Base-by-base conservation (phyloP, 495 filamentous ascomycete genomes). In the Xylaria grammica region DNA sequence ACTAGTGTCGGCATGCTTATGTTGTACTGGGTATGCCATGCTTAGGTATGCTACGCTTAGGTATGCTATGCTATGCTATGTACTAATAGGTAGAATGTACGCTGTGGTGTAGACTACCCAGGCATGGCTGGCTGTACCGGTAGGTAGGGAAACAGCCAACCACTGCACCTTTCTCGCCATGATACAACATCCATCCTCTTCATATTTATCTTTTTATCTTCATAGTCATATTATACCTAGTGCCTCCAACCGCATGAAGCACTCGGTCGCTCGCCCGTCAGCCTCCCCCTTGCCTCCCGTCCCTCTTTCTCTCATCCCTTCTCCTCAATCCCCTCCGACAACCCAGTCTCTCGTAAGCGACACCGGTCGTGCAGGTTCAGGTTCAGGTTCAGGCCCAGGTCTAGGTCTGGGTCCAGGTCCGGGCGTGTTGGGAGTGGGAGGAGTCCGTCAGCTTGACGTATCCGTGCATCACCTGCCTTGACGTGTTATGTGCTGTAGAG, bases 401-500 rank as follows among this genome's bases (percentile, higher is more conserved):
- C 40, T n/a, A n/a, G n/a, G n/a, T n/a, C n/a, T n/a, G n/a, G n/a
- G 38, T 34, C 38, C 27, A 59, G 56, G 40, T 30, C 19, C n/a
- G 15, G 58, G 20, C 26, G 38, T 34, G 57, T 10, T 48, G 29
- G 57, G 45, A 26, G 45, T 50, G 53, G 34, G 44, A 50, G 42
- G 38, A 42, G 22, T 29, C 32, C 44, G 62, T 58, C 52, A 57
- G 62, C 44, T 44, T 58, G 22, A 32, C 45, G n/a, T 20, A 36
- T 46, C 32, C 30, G 30, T 22, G n/a, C n/a, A 24, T 42, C 19
- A 50, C 29, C 48, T 61, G 53, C 22, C 45, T 64, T 30, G 52
- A 51, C 44, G 40, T 64, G 62, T 26, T 32, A 34, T 46, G 38
- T 57, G 40, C 42, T 50, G 42, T 27, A 49, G 52, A 27, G 51